phyloP scores from a whole-genome alignment of 192 early-diverging fungal species.

The Mortierella hygrophila region DNA sequence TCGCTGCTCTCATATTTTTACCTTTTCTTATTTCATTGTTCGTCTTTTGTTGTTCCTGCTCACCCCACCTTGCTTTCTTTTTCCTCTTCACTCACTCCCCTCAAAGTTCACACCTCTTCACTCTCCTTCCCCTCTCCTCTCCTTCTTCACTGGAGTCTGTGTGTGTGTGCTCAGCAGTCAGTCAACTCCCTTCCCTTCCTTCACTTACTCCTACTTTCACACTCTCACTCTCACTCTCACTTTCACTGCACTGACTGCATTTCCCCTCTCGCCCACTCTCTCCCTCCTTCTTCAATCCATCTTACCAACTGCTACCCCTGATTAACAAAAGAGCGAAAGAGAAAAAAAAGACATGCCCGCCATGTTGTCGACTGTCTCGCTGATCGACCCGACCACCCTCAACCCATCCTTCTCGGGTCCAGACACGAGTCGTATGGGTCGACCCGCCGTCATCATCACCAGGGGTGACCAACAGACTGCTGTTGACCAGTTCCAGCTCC shows the following conservation, averaged over 20 bases:
- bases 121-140: neutral
- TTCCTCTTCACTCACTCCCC: neutral
- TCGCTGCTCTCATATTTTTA: neutral
- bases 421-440: slow-evolving; percentile 33
- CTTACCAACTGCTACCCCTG: neutral
- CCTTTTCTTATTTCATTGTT: neutral
- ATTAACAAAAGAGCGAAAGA: neutral
- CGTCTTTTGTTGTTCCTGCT: neutral
- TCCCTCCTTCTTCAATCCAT: slow-evolving; percentile 5
- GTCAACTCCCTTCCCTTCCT: neutral
- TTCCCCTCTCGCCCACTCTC: neutral
- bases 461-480: slow-evolving; percentile 54
- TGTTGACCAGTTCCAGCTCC: slow-evolving; percentile 50
- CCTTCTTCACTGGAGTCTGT: neutral
- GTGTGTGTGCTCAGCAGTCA: neutral
- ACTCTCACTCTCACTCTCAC: slow-evolving; percentile 3
- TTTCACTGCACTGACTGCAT: neutral
- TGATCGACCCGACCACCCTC: slow-evolving; percentile 50
- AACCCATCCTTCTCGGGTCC: slow-evolving; percentile 53
- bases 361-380: slow-evolving; percentile 53
- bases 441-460: slow-evolving; percentile 55
- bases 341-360: slow-evolving; percentile 18
- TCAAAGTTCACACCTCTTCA: neutral
- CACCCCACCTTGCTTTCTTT: neutral
- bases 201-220: neutral